Conservation (phyloP, 805 yeast species). For the Wickerhamiella domercqiae region DNA sequence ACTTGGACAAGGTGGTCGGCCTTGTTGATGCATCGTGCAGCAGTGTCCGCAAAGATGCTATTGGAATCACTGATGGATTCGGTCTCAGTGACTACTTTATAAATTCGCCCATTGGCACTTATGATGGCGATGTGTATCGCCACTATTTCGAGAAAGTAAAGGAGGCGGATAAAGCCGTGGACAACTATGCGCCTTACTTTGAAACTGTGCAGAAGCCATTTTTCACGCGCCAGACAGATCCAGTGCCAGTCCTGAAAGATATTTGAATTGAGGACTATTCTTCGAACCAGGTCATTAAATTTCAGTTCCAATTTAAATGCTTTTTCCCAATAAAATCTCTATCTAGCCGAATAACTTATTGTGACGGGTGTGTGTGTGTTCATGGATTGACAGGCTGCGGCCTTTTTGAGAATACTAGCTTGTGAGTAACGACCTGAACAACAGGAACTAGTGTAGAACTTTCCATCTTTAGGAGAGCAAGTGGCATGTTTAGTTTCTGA, state of each 20-base stretch:
- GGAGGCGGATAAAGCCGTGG: constrained; percentile 29
- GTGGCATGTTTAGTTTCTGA: constrained; percentile 12
- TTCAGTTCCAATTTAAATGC: no score
- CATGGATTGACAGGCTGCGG: constrained; percentile 13
- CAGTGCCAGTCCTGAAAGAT: constrained; percentile 1
- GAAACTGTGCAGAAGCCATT: constrained; percentile 24
- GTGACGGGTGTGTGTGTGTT: no score
- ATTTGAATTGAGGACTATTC: no score
- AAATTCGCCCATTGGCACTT: constrained; percentile 68
- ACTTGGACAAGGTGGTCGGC: constrained; percentile 29
- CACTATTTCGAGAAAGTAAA: constrained; percentile 52
- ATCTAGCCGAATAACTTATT: no score
- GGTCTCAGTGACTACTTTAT: constrained; percentile 65
- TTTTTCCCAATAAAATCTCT: no score
- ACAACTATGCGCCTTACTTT: constrained; percentile 48
- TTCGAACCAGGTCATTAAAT: no score
- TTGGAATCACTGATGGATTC: constrained; percentile 73
- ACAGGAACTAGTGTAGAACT: constrained; percentile 6
- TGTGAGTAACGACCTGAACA: constrained; percentile 11
- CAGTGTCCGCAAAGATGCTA: constrained; percentile 48
- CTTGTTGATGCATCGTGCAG: constrained; percentile 34
- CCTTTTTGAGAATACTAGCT: constrained; percentile 12
- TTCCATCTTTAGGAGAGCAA: constrained; percentile 14
- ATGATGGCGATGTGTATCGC: constrained; percentile 70
- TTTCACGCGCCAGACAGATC: constrained; percentile 20